Evolutionary conservation across 2,329 filamentous ascomycete genomes (phyloP).

Genomic region (Anisogramma anomala): DNA sequence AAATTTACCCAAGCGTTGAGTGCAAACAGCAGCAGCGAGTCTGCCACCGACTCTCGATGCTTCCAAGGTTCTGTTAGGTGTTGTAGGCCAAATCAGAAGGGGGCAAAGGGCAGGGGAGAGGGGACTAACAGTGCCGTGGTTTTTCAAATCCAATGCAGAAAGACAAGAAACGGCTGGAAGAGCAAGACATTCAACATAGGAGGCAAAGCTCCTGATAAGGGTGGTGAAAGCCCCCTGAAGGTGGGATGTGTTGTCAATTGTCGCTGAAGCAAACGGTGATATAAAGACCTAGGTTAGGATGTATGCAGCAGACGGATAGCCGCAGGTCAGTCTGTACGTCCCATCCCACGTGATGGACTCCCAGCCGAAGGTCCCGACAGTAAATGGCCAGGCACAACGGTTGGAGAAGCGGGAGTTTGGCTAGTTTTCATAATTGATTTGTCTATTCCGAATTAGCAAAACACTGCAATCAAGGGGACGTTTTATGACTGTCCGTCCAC

Average conservation of each 20-base stretch:
- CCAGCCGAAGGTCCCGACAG: not conserved
- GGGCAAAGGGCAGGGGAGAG: constrained; percentile 7
- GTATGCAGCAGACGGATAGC: constrained; percentile 26
- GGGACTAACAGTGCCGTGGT: not conserved
- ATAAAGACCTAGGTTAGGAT: constrained; percentile 24
- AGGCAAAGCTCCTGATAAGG: constrained; percentile 1
- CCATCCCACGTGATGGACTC: constrained; percentile 25
- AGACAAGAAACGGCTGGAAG: constrained; percentile 8
- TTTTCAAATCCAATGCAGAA: constrained; percentile 8
- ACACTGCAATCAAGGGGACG: constrained; percentile 2
- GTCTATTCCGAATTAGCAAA: constrained; percentile 7
- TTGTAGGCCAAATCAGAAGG: constrained; percentile 9
- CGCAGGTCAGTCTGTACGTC: constrained; percentile 26
- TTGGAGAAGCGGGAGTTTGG: not conserved
- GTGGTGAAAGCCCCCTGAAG: constrained; percentile 6
- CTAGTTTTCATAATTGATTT: constrained; percentile 8
- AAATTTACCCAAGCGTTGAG: constrained; percentile 3
- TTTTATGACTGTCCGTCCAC: not conserved
- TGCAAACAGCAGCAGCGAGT: constrained; percentile 22
- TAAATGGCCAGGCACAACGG: not conserved
- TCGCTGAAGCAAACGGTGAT: constrained; percentile 17
- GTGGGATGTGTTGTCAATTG: not conserved
- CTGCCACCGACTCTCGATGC: constrained; percentile 20
- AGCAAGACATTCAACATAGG: constrained; percentile 8
- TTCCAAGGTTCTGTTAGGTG: constrained; percentile 15